Conservation (phyloP, 495 filamentous ascomycete species). For the Neurospora sp. region DNA sequence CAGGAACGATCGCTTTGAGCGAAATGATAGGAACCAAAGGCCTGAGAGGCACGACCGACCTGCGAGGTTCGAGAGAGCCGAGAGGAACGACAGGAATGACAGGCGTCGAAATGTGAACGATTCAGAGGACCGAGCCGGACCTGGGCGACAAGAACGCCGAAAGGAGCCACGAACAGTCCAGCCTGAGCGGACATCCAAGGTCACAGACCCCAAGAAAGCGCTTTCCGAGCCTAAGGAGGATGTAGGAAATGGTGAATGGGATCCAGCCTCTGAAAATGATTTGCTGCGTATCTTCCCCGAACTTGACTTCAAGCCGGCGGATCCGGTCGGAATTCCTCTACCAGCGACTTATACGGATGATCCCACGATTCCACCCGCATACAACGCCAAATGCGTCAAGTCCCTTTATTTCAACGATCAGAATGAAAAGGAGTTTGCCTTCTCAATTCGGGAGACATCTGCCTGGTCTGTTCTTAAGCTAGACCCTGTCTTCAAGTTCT, state of each 20-base stretch:
- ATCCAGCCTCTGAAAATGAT: constrained; percentile 31
- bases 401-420: constrained; percentile 38
- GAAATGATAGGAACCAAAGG: neutral
- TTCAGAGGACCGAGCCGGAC: neutral
- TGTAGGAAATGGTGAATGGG: constrained; percentile 16
- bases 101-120: neutral
- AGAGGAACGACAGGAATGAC: neutral
- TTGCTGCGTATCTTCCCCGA: constrained; percentile 29
- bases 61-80: neutral
- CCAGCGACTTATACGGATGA: constrained; percentile 29
- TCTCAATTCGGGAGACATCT: constrained; percentile 30
- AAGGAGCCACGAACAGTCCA: neutral
- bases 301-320: constrained; percentile 23
- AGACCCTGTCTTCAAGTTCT: constrained; percentile 37
- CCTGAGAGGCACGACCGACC: neutral
- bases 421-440: constrained; percentile 33
- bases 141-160: neutral
- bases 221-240: constrained; percentile 4
- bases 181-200: neutral
- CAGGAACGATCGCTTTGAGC: neutral
- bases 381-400: constrained; percentile 33
- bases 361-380: constrained; percentile 35
- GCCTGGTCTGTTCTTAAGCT: constrained; percentile 34
- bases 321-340: constrained; percentile 35
- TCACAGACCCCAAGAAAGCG: neutral